Conservation (phyloP, 2,329 filamentous ascomycete species). For the Cladosporium sphaerospermum region DNA sequence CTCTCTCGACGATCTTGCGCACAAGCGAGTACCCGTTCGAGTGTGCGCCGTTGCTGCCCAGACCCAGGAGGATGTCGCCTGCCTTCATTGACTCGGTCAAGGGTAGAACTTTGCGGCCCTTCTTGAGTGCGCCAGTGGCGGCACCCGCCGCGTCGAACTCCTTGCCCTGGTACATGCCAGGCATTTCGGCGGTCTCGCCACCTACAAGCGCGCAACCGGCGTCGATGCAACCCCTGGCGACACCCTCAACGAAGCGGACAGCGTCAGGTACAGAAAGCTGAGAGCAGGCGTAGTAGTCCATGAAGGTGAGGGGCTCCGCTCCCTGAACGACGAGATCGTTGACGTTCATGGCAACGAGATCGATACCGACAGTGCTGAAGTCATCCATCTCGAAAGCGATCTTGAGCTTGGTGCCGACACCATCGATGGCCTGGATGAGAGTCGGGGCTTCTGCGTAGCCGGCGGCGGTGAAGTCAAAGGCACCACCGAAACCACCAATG, state of each 20-base stretch:
- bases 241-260: conserved; percentile 81
- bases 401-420: conserved; percentile 94
- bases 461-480: conserved; percentile 69
- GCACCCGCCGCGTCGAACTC: conserved; percentile 92
- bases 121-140: conserved; percentile 75
- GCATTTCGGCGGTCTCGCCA: conserved; percentile 98
- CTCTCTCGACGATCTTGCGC: conserved; percentile 75
- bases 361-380: conserved; percentile 91
- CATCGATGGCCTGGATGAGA: conserved; percentile 90
- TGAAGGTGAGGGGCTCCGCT: conserved; percentile 89
- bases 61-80: conserved; percentile 79
- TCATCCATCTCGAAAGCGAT: conserved; percentile 85
- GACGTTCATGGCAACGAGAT: conserved; percentile 98
- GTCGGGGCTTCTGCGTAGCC: conserved; percentile 71
- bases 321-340: conserved; percentile 97
- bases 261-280: conserved; percentile 73
- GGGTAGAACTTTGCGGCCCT: conserved; percentile 63
- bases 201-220: conserved; percentile 88
- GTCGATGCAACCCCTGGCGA: conserved; percentile 78
- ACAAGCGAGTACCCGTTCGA: conserved; percentile 98
- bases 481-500: conserved; percentile 92
- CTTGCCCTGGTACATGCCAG: conserved; percentile 79
- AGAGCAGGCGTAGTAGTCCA: conserved; percentile 96
- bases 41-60: conserved; percentile 81
- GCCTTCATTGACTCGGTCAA: conserved; percentile 66